These are phyloP conservation scores for Globisporangium viniferum DNA, from an alignment of 352 stramenopile genomes.

Conservation along the genomic window DNA sequence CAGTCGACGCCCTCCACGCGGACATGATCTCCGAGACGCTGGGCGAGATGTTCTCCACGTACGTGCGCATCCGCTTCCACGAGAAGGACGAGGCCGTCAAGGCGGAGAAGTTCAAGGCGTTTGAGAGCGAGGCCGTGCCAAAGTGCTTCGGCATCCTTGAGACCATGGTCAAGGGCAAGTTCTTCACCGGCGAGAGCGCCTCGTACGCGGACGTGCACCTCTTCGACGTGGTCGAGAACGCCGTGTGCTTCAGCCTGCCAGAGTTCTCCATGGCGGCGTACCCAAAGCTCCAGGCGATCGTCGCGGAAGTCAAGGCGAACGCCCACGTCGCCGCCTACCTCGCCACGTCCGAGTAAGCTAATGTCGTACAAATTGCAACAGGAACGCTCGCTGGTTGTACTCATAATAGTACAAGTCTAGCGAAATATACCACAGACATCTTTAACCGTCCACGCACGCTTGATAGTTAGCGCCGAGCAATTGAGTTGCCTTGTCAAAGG, in stretches of 20 bases:
- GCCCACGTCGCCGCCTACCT: slow-evolving; percentile 43
- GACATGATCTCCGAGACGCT: slow-evolving; percentile 25
- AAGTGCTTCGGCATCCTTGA: slow-evolving; percentile 36
- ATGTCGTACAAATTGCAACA: background rate
- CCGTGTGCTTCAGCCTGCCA: slow-evolving; percentile 23
- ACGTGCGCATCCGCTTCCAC: slow-evolving; percentile 25
- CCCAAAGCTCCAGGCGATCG: slow-evolving; percentile 41
- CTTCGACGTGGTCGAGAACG: slow-evolving; percentile 45
- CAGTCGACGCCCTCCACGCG: slow-evolving; percentile 22
- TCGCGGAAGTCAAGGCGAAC: slow-evolving; percentile 35
- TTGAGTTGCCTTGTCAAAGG: background rate
- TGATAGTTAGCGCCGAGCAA: background rate
- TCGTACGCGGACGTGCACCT: slow-evolving; percentile 41
- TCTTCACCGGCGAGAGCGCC: slow-evolving; percentile 43
- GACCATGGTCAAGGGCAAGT: slow-evolving; percentile 40
- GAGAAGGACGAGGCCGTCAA: slow-evolving; percentile 29
- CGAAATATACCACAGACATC: background rate
- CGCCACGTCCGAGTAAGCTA: slow-evolving; percentile 8
- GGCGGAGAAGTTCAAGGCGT: slow-evolving; percentile 10
- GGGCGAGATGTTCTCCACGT: slow-evolving; percentile 8
- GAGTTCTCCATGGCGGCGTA: slow-evolving; percentile 36
- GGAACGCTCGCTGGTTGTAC: background rate
- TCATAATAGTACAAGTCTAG: background rate
- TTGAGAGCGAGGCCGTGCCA: background rate
- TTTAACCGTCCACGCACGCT: background rate